Percentiles rank a stretch among this genome's conserved stretches.
These are phyloP conservation scores for Termitomyces sp. DNA, from an alignment of 768 basidiomycete genomes.

Conservation along the genomic window DNA sequence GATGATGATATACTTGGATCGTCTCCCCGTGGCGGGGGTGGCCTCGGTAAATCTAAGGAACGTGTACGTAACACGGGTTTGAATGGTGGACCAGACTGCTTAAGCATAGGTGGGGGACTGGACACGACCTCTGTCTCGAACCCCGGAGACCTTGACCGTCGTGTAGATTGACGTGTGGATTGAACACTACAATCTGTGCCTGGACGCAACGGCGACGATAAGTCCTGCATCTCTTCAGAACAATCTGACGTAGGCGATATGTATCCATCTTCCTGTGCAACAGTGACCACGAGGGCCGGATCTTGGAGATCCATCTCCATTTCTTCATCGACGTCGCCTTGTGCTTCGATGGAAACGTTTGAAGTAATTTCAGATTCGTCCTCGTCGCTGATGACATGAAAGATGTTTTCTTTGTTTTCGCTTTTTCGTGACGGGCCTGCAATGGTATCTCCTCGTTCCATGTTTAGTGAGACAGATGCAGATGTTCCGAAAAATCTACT, in stretches of 20 bases:
- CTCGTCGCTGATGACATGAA: constrained; percentile 21
- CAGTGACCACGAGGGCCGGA: constrained; percentile 32
- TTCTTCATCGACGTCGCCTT: constrained; percentile 29
- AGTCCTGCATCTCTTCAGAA: constrained; percentile 50
- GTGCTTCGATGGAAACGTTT: constrained; percentile 29
- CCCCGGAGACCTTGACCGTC: constrained; percentile 27
- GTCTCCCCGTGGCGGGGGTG: neutral
- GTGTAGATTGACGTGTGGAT: constrained; percentile 1
- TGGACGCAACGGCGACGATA: constrained; percentile 57
- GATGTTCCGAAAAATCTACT: constrained; percentile 33
- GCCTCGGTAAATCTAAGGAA: constrained; percentile 11
- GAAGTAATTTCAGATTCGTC: constrained; percentile 18
- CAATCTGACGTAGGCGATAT: constrained; percentile 62
- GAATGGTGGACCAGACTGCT: constrained; percentile 5
- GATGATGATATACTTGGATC: neutral
- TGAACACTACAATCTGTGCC: constrained; percentile 11
- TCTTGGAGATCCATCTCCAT: constrained; percentile 37
- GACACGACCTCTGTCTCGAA: constrained; percentile 51
- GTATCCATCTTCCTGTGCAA: constrained; percentile 79
- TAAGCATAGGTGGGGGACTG: constrained; percentile 30
- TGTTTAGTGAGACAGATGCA: neutral
- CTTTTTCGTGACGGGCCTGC: constrained; percentile 28
- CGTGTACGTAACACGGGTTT: constrained; percentile 6
- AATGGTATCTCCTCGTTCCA: constrained; percentile 8
- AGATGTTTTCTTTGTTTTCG: constrained; percentile 40